Base-by-base conservation (phyloP, 441 rosid genomes). In the Euphorbia schlechtendalii region DNA sequence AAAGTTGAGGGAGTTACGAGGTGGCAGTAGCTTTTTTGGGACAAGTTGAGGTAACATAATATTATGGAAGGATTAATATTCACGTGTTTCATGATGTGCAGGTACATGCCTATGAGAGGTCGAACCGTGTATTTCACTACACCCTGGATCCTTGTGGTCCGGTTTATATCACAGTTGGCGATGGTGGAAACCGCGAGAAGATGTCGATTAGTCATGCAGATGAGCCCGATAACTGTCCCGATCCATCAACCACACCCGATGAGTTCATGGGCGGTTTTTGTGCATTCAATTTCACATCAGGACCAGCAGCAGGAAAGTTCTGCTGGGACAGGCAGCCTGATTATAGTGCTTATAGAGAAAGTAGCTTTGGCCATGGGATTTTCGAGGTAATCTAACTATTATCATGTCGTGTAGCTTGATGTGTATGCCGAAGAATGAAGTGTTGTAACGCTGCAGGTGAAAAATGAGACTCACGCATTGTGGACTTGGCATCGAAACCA, bases 81-180 rank as follows among this genome's bases (percentile, higher is more conserved):
- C 9, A 24, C 43, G 0, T 9, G 12, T 10, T 58, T 53, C 14
- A 59, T 61, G 48, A 65, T 54, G 45, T 51, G 68, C 77, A 92
- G 98, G 90, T 92, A 55, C 84, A 92, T 76, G 96, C 94, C 7
- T 92, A 92, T 53, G 98, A 92, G 82, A 88, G 98, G 49, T 86
- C 96, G 48, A 92, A 92, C 73, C 76, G 96, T 65, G 88, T 90
- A 24, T 87, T 83, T 70, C 84, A 86, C 82, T 90, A 89, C 80
- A 68, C 72, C 0, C 69, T 88, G 68, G 96, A 92, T 84, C 90
- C 88, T 13, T 88, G 90, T 69, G 96, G 92, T 17, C 92, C 96
- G 1, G 81, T 89, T 53, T 81, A 88, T 73, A 83, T 92, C 48
- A 70, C 85, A 0, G 81, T 81, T 8, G 98, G 96, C 57, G 85